Percentiles rank a stretch among this genome's conserved stretches.
Conservation (phyloP, 192 early-diverging fungal genomes). For the Chytriomyces sp. region DNA sequence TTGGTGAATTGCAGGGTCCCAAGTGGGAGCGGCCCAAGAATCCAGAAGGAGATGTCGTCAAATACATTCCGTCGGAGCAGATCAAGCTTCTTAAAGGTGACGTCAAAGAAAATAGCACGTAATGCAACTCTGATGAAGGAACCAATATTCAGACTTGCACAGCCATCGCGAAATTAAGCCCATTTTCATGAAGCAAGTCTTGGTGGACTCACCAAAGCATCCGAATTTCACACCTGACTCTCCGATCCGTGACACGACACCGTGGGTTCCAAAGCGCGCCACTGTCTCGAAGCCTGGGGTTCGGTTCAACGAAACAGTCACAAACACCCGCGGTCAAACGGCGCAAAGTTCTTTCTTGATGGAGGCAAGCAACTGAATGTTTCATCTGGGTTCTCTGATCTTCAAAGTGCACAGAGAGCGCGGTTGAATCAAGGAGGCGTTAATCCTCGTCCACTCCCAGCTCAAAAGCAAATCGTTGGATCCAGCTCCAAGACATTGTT, state of each 20-base stretch:
- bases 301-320: constrained; percentile 51
- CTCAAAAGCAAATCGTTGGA: constrained; percentile 1
- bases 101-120: background rate
- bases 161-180: constrained; percentile 50
- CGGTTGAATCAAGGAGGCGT: background rate
- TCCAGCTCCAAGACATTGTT: constrained; percentile 41
- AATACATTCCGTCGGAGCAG: constrained; percentile 61
- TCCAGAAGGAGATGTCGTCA: constrained; percentile 47
- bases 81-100: constrained; percentile 62
- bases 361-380: no score
- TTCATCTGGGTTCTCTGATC: no score
- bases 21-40: background rate
- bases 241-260: constrained; percentile 36
- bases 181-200: constrained; percentile 49
- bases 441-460: constrained; percentile 2
- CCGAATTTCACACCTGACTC: constrained; percentile 44
- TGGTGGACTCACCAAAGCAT: constrained; percentile 39
- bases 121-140: background rate
- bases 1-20: constrained; percentile 6
- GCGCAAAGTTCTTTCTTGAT: no score
- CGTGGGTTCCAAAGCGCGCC: constrained; percentile 30
- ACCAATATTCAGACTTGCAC: constrained; percentile 45
- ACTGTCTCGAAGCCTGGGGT: constrained; percentile 31
- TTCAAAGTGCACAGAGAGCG: background rate
- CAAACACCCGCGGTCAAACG: background rate